Evolutionary conservation across 2,329 filamentous ascomycete species (phyloP).

Genomic region (Fusarium haematococcum): DNA sequence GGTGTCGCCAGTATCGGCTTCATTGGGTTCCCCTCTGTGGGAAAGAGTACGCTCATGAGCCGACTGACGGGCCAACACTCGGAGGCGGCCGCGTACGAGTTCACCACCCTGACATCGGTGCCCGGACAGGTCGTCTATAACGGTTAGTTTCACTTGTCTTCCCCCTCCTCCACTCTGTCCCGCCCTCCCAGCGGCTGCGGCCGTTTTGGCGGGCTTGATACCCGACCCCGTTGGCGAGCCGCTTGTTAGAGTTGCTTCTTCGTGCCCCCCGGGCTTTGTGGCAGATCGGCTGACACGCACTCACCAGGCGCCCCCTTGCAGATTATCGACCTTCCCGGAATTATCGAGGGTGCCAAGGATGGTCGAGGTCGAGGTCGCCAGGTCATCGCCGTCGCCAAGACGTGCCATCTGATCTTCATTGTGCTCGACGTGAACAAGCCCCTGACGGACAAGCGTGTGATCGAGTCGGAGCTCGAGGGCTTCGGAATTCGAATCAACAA

Average conservation of each 20-base stretch:
- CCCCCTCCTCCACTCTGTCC: conserved; percentile 9
- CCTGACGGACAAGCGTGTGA: conserved; percentile 94
- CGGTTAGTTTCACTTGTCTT: conserved; percentile 58
- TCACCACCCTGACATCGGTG: conserved; percentile 97
- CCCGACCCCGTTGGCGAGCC: conserved; percentile 26
- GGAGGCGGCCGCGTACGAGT: conserved; percentile 97
- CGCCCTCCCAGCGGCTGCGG: conserved; percentile 24
- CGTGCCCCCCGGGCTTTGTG: conserved; percentile 20
- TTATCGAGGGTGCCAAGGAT: conserved; percentile 98
- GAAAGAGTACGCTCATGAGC: conserved; percentile 98
- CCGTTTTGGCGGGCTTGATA: conserved; percentile 27
- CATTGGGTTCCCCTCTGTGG: conserved; percentile 97
- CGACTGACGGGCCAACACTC: conserved; percentile 95
- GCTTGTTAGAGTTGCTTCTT: conserved; percentile 6
- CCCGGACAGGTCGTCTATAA: conserved; percentile 97
- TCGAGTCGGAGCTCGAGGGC: conserved; percentile 94
- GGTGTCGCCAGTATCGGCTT: conserved; percentile 98
- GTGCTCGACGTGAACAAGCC: conserved; percentile 99
- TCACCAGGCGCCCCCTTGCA: conserved; percentile 85
- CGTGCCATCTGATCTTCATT: conserved; percentile 98
- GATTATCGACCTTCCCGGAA: conserved; percentile 98
- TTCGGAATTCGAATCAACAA: conserved; percentile 99
- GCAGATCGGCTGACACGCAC: conserved; percentile 33
- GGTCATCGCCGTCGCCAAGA: conserved; percentile 98
- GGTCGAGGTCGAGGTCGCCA: conserved; percentile 97